These are phyloP conservation scores for Porodaedalea pini DNA, from an alignment of 1,284 basidiomycete species.

Conservation along the genomic window DNA sequence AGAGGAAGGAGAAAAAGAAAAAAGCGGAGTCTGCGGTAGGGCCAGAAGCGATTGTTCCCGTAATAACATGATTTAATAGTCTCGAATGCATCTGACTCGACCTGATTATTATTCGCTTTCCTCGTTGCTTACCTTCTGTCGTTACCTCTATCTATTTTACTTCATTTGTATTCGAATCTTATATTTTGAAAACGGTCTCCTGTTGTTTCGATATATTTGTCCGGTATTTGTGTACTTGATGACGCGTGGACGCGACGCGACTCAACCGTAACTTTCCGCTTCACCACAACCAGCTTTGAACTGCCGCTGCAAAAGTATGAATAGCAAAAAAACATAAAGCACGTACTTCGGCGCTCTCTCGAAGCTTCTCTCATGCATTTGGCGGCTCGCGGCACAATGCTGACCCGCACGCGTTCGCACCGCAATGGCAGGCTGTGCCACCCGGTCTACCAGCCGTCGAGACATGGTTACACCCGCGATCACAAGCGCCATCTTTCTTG, in stretches of 20 bases:
- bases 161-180: too few species aligned
- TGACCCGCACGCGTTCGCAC: background rate
- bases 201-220: too few species aligned
- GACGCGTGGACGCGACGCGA: too few species aligned
- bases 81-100: background rate
- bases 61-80: too few species aligned
- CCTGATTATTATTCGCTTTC: too few species aligned
- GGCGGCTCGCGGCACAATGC: conserved; percentile 7
- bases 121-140: background rate
- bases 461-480: background rate
- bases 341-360: background rate
- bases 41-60: background rate
- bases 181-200: too few species aligned
- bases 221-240: too few species aligned
- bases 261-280: too few species aligned
- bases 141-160: background rate
- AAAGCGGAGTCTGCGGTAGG: conserved; percentile 11
- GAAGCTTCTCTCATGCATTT: conserved; percentile 1
- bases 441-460: conserved; percentile 5
- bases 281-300: background rate
- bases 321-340: conserved; percentile 3
- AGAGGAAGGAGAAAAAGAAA: conserved; percentile 22
- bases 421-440: background rate
- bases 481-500: background rate
- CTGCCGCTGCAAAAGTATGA: background rate